Conservation (phyloP, 2,329 filamentous ascomycete genomes). For the Fusarium bactridioides region DNA sequence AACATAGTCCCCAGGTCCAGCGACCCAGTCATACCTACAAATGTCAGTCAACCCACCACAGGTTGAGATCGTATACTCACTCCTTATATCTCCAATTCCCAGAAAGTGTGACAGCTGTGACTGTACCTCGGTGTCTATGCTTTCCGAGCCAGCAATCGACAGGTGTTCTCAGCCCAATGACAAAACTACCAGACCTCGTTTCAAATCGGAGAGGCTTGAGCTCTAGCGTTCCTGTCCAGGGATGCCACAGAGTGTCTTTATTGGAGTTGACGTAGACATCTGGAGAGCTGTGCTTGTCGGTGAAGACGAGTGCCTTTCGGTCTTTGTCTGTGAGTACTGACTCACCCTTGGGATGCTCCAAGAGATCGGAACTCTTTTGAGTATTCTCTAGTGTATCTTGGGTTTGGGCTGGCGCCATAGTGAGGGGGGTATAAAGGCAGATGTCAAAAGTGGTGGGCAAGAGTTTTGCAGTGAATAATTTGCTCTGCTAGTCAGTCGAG, state of each 20-base stretch:
- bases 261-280: neutral
- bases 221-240: neutral
- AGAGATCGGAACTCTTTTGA: neutral
- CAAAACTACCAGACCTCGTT: neutral
- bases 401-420: neutral
- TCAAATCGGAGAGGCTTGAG: neutral
- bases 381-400: neutral
- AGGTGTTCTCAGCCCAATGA: neutral
- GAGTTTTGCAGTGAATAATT: neutral
- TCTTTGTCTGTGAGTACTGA: conserved; percentile 1
- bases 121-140: neutral
- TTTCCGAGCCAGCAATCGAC: conserved; percentile 4
- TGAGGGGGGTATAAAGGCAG: neutral
- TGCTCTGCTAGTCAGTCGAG: accelerated
- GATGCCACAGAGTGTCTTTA: neutral
- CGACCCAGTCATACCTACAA: neutral
- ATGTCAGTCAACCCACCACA: accelerated
- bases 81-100: conserved; percentile 7
- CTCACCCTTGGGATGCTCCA: neutral
- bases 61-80: accelerated
- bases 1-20: neutral
- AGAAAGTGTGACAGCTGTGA: neutral
- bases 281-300: conserved; percentile 1
- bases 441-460: accelerated
- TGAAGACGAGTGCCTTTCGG: neutral